Conservation (phyloP, 805 yeast genomes). For the Saccharomycopsis oosterbeekiorum region DNA sequence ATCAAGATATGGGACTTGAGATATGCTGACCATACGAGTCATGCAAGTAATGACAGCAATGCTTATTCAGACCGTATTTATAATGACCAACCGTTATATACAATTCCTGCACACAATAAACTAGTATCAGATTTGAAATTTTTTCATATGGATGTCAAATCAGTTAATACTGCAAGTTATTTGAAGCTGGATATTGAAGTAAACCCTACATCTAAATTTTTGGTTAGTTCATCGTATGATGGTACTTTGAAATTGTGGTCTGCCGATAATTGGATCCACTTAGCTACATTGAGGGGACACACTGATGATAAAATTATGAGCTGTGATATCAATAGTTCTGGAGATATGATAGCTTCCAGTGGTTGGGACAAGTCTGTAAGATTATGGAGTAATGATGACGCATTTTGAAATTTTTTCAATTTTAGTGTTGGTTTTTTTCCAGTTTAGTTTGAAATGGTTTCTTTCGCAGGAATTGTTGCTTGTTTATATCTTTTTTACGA, state of each 20-base stretch:
- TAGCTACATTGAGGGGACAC: slow-evolving; percentile 44
- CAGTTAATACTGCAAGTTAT: background rate
- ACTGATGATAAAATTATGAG: slow-evolving; percentile 60
- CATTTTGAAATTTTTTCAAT: background rate
- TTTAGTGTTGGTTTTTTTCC: no score
- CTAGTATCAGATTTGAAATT: slow-evolving; percentile 60
- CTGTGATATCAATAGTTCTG: slow-evolving; percentile 43
- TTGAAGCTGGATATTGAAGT: slow-evolving; percentile 21
- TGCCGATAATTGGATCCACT: slow-evolving; percentile 58
- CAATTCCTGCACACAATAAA: slow-evolving; percentile 68
- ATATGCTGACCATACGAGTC: slow-evolving; percentile 24
- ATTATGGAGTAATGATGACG: slow-evolving; percentile 26
- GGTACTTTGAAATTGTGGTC: slow-evolving; percentile 53
- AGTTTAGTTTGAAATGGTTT: no score
- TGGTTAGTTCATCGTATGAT: slow-evolving; percentile 66
- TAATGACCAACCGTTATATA: slow-evolving; percentile 21
- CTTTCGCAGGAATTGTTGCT: no score
- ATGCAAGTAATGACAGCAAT: slow-evolving; percentile 6
- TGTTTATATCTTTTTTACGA: background rate
- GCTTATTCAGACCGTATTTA: background rate
- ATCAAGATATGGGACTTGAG: slow-evolving; percentile 85
- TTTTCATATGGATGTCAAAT: slow-evolving; percentile 27
- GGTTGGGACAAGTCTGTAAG: slow-evolving; percentile 84
- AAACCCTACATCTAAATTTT: slow-evolving; percentile 33
- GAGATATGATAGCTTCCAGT: slow-evolving; percentile 41